Percentiles rank a stretch among this genome's conserved stretches.
These are phyloP conservation scores for Bipolaris bicolor DNA, from an alignment of 2,329 filamentous ascomycete genomes.

Conservation along the genomic window DNA sequence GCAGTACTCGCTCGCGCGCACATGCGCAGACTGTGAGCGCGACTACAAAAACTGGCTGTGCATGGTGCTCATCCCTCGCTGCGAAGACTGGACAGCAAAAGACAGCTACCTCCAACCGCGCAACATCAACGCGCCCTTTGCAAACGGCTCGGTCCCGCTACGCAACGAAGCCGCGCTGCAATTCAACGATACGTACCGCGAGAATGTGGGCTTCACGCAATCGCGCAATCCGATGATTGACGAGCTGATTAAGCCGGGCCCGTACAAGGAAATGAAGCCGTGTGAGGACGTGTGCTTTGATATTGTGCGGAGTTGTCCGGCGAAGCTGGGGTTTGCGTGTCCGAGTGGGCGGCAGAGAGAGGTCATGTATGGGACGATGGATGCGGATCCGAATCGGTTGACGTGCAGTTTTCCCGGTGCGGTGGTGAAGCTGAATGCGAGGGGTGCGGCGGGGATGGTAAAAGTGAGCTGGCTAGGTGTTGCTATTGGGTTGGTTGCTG, in stretches of 20 bases:
- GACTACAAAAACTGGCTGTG: slow-evolving; percentile 97
- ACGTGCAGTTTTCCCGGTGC: slow-evolving; percentile 52
- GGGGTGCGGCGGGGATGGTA: neutral
- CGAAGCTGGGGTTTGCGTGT: slow-evolving; percentile 76
- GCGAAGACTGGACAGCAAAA: slow-evolving; percentile 75
- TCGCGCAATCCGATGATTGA: slow-evolving; percentile 80
- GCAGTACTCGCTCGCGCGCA: slow-evolving; percentile 79
- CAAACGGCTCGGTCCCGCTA: slow-evolving; percentile 64
- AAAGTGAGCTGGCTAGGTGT: neutral
- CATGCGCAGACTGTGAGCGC: slow-evolving; percentile 74
- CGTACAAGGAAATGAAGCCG: slow-evolving; percentile 91
- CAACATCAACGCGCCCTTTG: slow-evolving; percentile 72
- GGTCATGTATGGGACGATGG: slow-evolving; percentile 35
- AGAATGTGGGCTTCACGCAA: slow-evolving; percentile 54
- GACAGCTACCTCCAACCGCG: slow-evolving; percentile 65
- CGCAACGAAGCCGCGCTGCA: slow-evolving; percentile 20
- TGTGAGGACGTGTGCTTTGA: slow-evolving; percentile 88
- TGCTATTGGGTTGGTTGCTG: neutral
- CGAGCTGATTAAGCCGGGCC: slow-evolving; percentile 72
- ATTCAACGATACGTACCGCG: slow-evolving; percentile 32
- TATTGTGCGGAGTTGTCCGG: slow-evolving; percentile 83
- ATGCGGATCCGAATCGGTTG: slow-evolving; percentile 24
- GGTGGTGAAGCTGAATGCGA: slow-evolving; percentile 46
- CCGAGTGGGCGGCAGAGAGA: slow-evolving; percentile 54
- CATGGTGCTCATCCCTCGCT: slow-evolving; percentile 88